Percentiles rank a stretch among this genome's conserved stretches.
These are phyloP conservation scores for Pythium guiyangense DNA, from an alignment of 352 stramenopile genomes.

Conservation along the genomic window DNA sequence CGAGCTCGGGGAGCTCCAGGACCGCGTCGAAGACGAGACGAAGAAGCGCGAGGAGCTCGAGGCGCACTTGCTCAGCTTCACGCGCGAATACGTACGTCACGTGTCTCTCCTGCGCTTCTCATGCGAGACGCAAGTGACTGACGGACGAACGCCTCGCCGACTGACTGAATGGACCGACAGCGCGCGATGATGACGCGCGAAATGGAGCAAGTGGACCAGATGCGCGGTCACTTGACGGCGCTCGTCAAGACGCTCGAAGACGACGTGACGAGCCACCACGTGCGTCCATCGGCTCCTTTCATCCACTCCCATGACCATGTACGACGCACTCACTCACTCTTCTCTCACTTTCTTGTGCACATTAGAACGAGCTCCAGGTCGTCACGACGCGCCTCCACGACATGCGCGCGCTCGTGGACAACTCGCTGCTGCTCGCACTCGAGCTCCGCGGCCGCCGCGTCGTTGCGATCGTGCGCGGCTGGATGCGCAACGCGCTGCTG, in stretches of 20 bases:
- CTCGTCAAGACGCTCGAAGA: slow-evolving; percentile 60
- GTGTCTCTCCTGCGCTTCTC: no score
- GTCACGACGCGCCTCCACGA: slow-evolving; percentile 33
- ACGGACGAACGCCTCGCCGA: background rate
- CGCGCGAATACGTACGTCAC: slow-evolving; percentile 44
- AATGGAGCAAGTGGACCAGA: slow-evolving; percentile 46
- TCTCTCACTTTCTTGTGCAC: background rate
- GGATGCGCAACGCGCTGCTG: slow-evolving; percentile 43
- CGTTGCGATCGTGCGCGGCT: slow-evolving; percentile 27
- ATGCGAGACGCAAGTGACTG: no score
- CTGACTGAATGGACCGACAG: slow-evolving; percentile 7
- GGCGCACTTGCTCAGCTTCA: slow-evolving; percentile 55
- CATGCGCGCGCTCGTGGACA: slow-evolving; percentile 24
- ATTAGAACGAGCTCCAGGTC: slow-evolving; percentile 50
- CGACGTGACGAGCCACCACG: slow-evolving; percentile 51
- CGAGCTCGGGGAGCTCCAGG: slow-evolving; percentile 59
- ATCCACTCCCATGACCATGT: background rate
- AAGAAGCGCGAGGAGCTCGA: slow-evolving; percentile 71
- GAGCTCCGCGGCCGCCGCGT: slow-evolving; percentile 36
- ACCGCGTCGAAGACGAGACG: slow-evolving; percentile 62
- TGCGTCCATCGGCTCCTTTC: slow-evolving; percentile 9
- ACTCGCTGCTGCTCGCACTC: slow-evolving; percentile 38
- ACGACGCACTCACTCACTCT: background rate
- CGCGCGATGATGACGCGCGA: slow-evolving; percentile 47
- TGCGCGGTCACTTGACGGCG: slow-evolving; percentile 42